A percentile compares a stretch with the other conserved stretches of the same genome.
These are phyloP conservation scores for Schizosaccharomyces lindneri DNA, from an alignment of 805 yeast species.

Conservation along the genomic window DNA sequence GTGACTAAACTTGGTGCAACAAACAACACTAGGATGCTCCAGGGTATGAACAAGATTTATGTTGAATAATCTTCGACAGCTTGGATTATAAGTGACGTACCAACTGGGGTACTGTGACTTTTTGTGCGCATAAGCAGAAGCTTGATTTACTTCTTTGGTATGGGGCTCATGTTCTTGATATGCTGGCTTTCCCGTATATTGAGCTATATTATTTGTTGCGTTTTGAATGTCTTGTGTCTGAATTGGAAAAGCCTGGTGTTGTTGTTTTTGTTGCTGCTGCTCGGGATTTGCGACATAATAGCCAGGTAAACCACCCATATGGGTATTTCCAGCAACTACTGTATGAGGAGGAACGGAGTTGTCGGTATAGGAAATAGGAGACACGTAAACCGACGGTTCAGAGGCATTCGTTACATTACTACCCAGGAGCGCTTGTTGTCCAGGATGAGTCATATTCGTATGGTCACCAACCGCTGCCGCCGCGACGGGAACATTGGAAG, in stretches of 20 bases:
- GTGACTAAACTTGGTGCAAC: slow-evolving; percentile 79
- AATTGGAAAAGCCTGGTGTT: background rate
- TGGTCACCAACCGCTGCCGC: background rate
- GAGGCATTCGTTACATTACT: background rate
- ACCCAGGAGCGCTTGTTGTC: background rate
- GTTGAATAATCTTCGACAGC: slow-evolving; percentile 48
- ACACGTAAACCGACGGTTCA: background rate
- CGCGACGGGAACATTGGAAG: background rate
- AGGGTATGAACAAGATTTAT: slow-evolving; percentile 73
- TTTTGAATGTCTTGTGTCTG: background rate
- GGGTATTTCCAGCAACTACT: background rate
- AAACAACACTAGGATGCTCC: slow-evolving; percentile 83
- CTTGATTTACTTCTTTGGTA: background rate
- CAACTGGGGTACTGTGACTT: slow-evolving; percentile 29
- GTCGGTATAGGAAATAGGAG: background rate
- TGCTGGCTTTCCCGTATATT: background rate
- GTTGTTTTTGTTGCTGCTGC: slow-evolving; percentile 1
- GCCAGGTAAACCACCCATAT: no score
- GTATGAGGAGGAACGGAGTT: background rate
- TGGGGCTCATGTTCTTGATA: background rate
- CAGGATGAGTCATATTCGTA: background rate
- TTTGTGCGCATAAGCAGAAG: background rate
- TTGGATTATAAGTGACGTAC: slow-evolving; percentile 75
- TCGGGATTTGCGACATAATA: background rate
- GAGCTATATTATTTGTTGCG: background rate